Percentiles rank a stretch among this genome's conserved stretches.
phyloP scores from a whole-genome alignment of 495 filamentous ascomycete species.

The Chlorociboria aeruginascens region DNA sequence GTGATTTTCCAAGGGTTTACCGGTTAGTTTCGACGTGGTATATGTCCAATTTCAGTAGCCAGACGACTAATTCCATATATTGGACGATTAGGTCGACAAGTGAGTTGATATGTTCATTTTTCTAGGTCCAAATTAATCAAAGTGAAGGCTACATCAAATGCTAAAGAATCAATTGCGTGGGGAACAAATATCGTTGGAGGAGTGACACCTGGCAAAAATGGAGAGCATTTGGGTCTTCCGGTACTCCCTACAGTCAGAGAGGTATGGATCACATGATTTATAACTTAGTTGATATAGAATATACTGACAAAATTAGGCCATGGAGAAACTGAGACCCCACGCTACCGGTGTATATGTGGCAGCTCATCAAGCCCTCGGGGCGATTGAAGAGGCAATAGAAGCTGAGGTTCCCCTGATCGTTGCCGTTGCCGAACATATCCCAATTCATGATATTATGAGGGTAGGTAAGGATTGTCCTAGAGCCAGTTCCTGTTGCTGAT shows the following conservation, averaged over 20 bases:
- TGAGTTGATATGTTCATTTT: slow-evolving; percentile 10
- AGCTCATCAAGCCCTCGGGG: slow-evolving; percentile 59
- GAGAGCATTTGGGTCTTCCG: slow-evolving; percentile 71
- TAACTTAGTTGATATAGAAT: not conserved
- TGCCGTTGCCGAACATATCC: slow-evolving; percentile 85
- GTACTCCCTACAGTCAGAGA: slow-evolving; percentile 61
- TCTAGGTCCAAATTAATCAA: not conserved
- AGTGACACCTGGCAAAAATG: slow-evolving; percentile 64
- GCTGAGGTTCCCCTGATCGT: slow-evolving; percentile 81
- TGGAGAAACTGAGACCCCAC: slow-evolving; percentile 64
- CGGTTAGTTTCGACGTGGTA: slow-evolving; percentile 28
- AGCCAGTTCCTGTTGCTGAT: not conserved
- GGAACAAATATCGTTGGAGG: slow-evolving; percentile 85
- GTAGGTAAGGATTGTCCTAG: slow-evolving; percentile 30
- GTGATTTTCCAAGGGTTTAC: slow-evolving; percentile 90
- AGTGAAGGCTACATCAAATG: slow-evolving; percentile 64
- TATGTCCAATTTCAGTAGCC: not conserved
- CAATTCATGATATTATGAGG: slow-evolving; percentile 71
- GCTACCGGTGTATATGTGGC: slow-evolving; percentile 82
- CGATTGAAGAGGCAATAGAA: slow-evolving; percentile 83
- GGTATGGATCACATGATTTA: slow-evolving; percentile 24
- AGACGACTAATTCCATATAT: not conserved
- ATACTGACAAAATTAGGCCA: slow-evolving; percentile 38
- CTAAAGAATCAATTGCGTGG: slow-evolving; percentile 69
- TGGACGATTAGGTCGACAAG: slow-evolving; percentile 24